Conservation (phyloP, 108 stramenopile genomes). For the Mediolabrus comicus region DNA sequence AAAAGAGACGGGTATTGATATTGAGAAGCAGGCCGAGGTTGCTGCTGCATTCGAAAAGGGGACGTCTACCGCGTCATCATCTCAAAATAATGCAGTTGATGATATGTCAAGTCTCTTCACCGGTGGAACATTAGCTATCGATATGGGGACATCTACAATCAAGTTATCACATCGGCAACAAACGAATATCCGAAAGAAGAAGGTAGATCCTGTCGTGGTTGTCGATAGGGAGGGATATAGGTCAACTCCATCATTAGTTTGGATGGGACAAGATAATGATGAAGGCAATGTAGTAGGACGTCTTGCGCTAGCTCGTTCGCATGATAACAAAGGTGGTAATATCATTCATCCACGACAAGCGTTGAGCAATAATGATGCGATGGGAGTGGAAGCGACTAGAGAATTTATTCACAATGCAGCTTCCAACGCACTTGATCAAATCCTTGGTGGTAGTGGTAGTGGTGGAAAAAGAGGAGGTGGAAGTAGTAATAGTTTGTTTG, state of each 20-base stretch:
- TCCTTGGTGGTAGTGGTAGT: constrained; percentile 5
- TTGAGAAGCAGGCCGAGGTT: not conserved
- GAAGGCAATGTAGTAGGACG: constrained; percentile 32
- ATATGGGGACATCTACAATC: constrained; percentile 64
- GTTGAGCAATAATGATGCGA: not conserved
- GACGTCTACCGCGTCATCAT: not conserved
- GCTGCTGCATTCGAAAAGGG: not conserved
- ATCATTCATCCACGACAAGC: constrained; percentile 3
- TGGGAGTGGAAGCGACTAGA: not conserved
- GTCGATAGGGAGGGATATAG: constrained; percentile 70
- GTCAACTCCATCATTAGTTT: constrained; percentile 42
- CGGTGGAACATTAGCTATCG: constrained; percentile 67
- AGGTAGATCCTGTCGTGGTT: constrained; percentile 32
- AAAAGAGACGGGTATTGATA: constrained; percentile 6
- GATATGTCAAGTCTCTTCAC: constrained; percentile 13
- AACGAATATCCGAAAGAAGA: not conserved
- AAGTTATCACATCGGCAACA: constrained; percentile 51
- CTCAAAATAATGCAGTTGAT: not conserved
- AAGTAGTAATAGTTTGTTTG: constrained; percentile 17
- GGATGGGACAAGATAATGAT: constrained; percentile 30
- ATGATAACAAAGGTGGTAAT: constrained; percentile 15
- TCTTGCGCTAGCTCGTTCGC: constrained; percentile 18
- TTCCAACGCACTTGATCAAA: constrained; percentile 37
- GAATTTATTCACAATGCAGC: constrained; percentile 19
- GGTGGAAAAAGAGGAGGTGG: constrained; percentile 2